A percentile compares a stretch with the other conserved stretches of the same genome.
phyloP scores from a whole-genome alignment of 352 stramenopile genomes.

The Aphanomyces stellatus region DNA sequence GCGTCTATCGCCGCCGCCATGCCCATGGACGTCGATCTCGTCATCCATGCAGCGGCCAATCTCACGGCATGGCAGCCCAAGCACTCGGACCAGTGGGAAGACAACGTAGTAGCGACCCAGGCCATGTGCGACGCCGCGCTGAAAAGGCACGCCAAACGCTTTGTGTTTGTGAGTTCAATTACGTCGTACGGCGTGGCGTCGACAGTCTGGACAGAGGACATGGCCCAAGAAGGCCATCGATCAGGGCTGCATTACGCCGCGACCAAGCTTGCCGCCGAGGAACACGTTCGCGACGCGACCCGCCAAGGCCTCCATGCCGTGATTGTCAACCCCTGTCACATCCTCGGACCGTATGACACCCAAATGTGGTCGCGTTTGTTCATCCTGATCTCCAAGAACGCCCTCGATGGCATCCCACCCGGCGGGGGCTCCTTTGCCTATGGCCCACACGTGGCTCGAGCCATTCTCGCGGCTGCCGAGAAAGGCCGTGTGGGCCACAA shows the following conservation, averaged over 20 bases:
- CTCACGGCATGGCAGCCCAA: background rate
- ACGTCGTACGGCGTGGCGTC: background rate
- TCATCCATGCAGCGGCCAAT: conserved; percentile 13
- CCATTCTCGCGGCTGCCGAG: conserved; percentile 4
- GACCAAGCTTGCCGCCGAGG: background rate
- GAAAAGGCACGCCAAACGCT: conserved; percentile 4
- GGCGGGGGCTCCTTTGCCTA: conserved; percentile 3
- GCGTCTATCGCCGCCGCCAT: conserved; percentile 7
- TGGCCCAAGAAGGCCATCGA: background rate
- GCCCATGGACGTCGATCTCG: background rate
- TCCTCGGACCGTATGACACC: conserved; percentile 2
- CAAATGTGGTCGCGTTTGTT: background rate
- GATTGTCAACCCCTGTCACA: conserved; percentile 14
- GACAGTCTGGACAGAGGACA: background rate
- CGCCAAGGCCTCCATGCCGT: conserved; percentile 1
- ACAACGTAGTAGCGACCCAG: conserved; percentile 2
- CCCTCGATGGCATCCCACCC: background rate
- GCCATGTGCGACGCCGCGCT: conserved; percentile 1
- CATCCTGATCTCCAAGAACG: background rate
- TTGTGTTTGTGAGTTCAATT: conserved; percentile 17
- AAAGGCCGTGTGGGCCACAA: conserved; percentile 5
- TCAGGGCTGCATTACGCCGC: background rate
- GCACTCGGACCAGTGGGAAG: background rate
- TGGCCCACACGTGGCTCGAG: background rate
- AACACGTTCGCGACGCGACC: background rate